A percentile compares a stretch with the other conserved stretches of the same genome.
Evolutionary conservation across 2,329 filamentous ascomycete genomes (phyloP).

Genomic region (Endoconidiophora polonica): DNA sequence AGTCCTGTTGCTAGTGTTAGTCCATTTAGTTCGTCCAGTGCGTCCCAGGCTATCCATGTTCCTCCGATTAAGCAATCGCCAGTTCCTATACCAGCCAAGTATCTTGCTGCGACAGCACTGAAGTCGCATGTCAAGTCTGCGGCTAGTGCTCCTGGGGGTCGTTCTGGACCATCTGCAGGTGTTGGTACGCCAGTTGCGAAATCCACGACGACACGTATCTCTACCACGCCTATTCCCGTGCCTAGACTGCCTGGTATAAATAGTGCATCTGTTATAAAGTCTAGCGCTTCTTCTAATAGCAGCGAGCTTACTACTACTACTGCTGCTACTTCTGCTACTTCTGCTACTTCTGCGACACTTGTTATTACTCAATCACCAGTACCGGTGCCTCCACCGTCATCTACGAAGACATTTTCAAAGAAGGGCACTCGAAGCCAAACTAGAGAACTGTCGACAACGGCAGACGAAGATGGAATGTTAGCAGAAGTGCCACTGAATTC

Average conservation of each 20-base stretch:
- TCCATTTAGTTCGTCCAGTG: no score
- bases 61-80: slow-evolving; percentile 26
- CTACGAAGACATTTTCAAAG: not conserved
- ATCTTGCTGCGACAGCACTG: slow-evolving; percentile 15
- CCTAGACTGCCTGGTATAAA: slow-evolving; percentile 13
- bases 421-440: not conserved
- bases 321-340: not conserved
- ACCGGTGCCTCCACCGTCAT: not conserved
- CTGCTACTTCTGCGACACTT: not conserved
- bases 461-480: slow-evolving; percentile 20
- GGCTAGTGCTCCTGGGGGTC: not conserved
- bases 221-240: slow-evolving; percentile 20
- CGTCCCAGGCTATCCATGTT: no score
- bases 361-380: slow-evolving; percentile 8
- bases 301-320: not conserved
- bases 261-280: not conserved
- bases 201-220: slow-evolving; percentile 13
- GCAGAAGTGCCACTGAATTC: slow-evolving; percentile 28
- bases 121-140: not conserved
- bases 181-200: slow-evolving; percentile 3
- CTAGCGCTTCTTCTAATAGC: slow-evolving; percentile 1
- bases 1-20: no score
- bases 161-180: not conserved
- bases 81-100: slow-evolving; percentile 28
- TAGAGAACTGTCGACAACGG: slow-evolving; percentile 2